A percentile compares a stretch with the other conserved stretches of the same genome.
Evolutionary conservation across 192 early-diverging fungal genomes (phyloP).

Genomic region (Entomortierella chlamydospora): DNA sequence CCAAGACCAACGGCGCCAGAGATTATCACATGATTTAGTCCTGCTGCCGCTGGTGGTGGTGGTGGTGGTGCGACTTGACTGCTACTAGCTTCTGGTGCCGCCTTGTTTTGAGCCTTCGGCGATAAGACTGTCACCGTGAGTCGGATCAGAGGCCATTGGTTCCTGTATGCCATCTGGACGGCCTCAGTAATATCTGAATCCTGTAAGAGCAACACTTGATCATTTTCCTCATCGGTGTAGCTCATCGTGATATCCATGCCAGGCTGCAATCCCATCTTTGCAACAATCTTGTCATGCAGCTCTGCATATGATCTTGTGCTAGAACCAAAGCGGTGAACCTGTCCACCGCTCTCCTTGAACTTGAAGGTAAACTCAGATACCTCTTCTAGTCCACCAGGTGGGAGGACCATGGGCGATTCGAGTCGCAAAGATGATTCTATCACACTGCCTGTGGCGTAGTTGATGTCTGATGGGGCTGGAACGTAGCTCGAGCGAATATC

Average conservation of each 20-base stretch:
- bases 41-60: constrained; percentile 1
- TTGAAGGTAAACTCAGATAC: constrained; percentile 68
- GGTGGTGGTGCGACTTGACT: too few species aligned
- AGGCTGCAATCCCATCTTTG: constrained; percentile 61
- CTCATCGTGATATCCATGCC: constrained; percentile 40
- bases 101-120: constrained; percentile 10
- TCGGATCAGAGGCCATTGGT: constrained; percentile 41
- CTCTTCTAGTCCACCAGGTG: constrained; percentile 24
- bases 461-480: constrained; percentile 29
- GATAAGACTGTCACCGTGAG: constrained; percentile 39
- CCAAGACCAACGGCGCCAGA: constrained; percentile 46
- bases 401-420: constrained; percentile 14
- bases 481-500: constrained; percentile 30
- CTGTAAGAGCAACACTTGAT: constrained; percentile 78
- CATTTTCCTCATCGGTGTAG: constrained; percentile 93
- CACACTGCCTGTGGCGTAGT: constrained; percentile 29
- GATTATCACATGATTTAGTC: constrained; percentile 28
- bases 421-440: constrained; percentile 26
- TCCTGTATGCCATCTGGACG: constrained; percentile 72
- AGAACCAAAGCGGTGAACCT: constrained; percentile 75
- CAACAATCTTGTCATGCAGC: constrained; percentile 64
- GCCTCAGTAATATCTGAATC: constrained; percentile 86
- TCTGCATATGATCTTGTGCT: constrained; percentile 60
- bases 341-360: constrained; percentile 65
- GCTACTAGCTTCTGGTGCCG: constrained; percentile 1